Percentiles rank a stretch among this genome's conserved stretches.
phyloP scores from a whole-genome alignment of 345 rosid genomes.

The Litchi chinensis region DNA sequence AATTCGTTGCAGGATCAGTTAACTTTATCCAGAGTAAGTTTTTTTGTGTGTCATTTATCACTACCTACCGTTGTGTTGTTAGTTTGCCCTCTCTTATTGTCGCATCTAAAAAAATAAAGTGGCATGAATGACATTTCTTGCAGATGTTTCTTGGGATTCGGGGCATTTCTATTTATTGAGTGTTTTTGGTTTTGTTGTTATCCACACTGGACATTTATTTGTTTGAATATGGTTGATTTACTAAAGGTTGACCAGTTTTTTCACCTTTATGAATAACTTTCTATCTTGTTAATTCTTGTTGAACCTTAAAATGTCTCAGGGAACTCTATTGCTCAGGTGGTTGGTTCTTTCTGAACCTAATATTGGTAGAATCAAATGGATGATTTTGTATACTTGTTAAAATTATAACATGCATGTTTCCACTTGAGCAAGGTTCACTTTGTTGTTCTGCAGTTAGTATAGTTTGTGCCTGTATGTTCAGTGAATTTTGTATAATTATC shows the following conservation, averaged over 20 bases:
- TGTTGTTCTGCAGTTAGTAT: background rate
- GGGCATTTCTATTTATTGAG: background rate
- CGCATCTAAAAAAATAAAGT: background rate
- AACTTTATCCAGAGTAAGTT: constrained; percentile 62
- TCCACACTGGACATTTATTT: background rate
- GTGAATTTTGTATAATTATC: background rate
- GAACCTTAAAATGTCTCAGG: background rate
- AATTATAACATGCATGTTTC: background rate
- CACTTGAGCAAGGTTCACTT: background rate
- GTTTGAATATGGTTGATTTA: background rate
- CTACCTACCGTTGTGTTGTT: background rate
- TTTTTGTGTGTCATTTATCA: background rate
- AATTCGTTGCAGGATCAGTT: constrained; percentile 83
- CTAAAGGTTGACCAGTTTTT: background rate
- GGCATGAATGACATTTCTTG: background rate
- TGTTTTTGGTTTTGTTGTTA: background rate
- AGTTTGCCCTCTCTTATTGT: background rate
- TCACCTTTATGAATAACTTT: background rate
- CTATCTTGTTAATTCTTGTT: background rate
- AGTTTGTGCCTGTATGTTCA: background rate
- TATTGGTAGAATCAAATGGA: background rate
- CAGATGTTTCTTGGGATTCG: background rate
- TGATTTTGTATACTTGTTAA: background rate
- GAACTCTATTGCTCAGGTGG: background rate
- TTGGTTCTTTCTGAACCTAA: background rate